phyloP scores from a whole-genome alignment of 164 flowering plant species.

The Piper betle region DNA sequence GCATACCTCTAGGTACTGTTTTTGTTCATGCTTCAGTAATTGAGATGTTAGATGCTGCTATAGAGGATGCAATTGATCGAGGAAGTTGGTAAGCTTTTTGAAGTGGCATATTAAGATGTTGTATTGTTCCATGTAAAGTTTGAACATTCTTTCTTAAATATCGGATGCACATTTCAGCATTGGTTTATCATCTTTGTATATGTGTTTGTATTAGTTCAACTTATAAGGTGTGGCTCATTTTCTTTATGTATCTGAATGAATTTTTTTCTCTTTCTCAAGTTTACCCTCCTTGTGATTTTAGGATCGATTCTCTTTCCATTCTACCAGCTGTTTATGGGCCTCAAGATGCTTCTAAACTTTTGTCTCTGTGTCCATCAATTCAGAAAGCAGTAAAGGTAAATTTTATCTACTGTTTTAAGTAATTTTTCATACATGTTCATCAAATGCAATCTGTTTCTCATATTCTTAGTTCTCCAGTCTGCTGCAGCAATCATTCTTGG shows the following conservation, averaged over 20 bases:
- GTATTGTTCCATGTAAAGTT: neutral
- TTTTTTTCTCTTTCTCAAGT: conserved; percentile 3
- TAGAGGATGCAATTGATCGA: conserved; percentile 76
- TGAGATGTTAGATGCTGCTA: conserved; percentile 84
- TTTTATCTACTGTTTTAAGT: neutral
- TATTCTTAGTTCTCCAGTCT: conserved; percentile 36
- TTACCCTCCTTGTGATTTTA: conserved; percentile 18
- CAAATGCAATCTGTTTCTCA: conserved; percentile 2
- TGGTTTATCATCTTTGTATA: neutral
- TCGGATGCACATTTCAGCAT: neutral
- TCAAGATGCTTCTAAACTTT: conserved; percentile 76
- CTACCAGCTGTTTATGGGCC: conserved; percentile 58
- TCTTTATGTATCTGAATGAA: neutral
- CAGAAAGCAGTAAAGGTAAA: conserved; percentile 66
- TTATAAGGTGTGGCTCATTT: neutral
- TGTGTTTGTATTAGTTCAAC: neutral
- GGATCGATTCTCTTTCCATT: conserved; percentile 83
- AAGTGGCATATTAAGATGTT: conserved; percentile 1
- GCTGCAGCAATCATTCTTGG: conserved; percentile 58
- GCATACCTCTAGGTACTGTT: conserved; percentile 54
- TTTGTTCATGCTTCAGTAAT: conserved; percentile 76
- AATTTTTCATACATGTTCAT: neutral
- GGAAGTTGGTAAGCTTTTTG: conserved; percentile 58
- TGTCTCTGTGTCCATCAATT: conserved; percentile 66
- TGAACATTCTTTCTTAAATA: neutral